Evolutionary conservation across 2,329 filamentous ascomycete species (phyloP), one percentile per base, ranked within the genome.

Genomic region (Monosporascus sp.): DNA sequence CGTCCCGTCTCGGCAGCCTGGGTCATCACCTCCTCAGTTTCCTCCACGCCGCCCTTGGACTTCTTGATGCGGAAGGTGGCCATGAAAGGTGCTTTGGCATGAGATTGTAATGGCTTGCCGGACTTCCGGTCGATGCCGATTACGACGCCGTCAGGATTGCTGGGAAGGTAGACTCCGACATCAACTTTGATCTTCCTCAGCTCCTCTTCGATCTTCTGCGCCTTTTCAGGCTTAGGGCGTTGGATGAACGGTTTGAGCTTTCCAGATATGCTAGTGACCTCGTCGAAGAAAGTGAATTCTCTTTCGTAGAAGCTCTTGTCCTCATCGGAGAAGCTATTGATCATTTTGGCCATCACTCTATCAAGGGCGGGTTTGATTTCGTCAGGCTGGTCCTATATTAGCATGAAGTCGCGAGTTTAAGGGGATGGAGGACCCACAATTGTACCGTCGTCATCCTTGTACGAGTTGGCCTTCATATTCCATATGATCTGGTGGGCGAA

Each of bases 391-490:
- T 18, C 24, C 52, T 60, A 35, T 52, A 52, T 68, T 46, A 65
- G 63, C 53, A 52, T 37, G 56, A 43, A 41, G 25, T 38, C 11
- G 45, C 37, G 39, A 50, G 1, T 20, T 37, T 22, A 1, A 38
- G 31, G 11, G 22, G 2, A 18, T 25, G 1, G 15, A 15, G 31
- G 17, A 72, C 84, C 77, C 75, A 89, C 86, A 58, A 96, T 82
- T 63, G 88, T 84, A 15, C 88, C 92, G 60, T 97, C 90, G 63
- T 99, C 93, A 60, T 99, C 95, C 70, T 97, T 99, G 79, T 89
- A 99, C 1, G 92, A 89, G 69, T 99, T 99, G 35, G 94, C 94
- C 70, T 97, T 99, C 88, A 99, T 99, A 69, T 99, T 99, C 94
- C 95, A 99, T 67, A 99, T 99, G 60, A 99, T 97, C 65, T 99